Conservation (phyloP, 164 flowering plant species). For the Chimonanthus salicifolius region DNA sequence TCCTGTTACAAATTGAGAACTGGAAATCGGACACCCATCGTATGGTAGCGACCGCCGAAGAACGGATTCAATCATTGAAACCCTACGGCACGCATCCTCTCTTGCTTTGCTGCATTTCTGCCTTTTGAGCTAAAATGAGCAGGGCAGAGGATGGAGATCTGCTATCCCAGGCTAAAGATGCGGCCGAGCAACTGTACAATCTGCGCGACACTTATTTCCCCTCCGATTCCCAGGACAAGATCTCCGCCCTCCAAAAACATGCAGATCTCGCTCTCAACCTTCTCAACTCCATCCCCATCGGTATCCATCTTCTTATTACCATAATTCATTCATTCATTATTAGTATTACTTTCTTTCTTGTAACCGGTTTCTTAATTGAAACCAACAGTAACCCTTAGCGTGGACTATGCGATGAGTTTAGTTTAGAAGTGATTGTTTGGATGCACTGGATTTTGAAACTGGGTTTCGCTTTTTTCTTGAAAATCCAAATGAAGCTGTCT, state of each 20-base stretch:
- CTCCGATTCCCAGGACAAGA: conserved; percentile 45
- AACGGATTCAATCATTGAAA: too few species aligned
- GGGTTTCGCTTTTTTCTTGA: neutral
- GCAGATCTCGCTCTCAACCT: conserved; percentile 52
- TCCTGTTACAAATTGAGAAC: too few species aligned
- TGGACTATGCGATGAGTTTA: neutral
- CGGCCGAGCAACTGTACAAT: conserved; percentile 55
- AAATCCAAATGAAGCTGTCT: neutral
- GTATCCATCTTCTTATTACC: conserved; percentile 20
- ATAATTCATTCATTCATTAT: too few species aligned
- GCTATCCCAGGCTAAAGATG: conserved; percentile 31
- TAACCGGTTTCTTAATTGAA: neutral
- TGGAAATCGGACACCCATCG: too few species aligned
- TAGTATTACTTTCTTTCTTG: too few species aligned
- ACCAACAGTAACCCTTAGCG: neutral
- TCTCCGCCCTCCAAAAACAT: conserved; percentile 30
- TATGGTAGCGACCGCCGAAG: too few species aligned
- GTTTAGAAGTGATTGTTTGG: neutral
- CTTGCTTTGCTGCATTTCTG: neutral
- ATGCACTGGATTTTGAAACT: neutral
- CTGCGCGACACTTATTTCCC: conserved; percentile 67
- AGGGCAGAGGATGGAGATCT: conserved; percentile 21
- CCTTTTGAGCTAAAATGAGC: conserved; percentile 14
- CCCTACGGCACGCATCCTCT: too few species aligned
- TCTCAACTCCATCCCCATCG: conserved; percentile 68